Evolutionary conservation across 2,329 filamentous ascomycete genomes (phyloP).

Genomic region (Penicillium corylophilum): DNA sequence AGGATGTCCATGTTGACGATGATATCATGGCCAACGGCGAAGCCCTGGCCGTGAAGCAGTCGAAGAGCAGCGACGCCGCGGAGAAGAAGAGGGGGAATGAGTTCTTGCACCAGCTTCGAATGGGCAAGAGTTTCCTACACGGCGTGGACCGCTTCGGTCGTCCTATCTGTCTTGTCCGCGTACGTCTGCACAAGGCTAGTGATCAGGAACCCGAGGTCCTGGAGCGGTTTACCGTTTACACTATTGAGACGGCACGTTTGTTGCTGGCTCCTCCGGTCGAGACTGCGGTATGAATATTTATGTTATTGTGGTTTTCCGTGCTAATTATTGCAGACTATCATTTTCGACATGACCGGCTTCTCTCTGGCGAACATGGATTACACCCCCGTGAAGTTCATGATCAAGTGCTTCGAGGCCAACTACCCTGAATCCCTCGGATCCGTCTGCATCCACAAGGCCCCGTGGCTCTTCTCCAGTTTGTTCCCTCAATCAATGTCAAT

Average conservation of each 20-base stretch:
- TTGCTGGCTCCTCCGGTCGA: slow-evolving; percentile 77
- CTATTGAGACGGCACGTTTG: slow-evolving; percentile 91
- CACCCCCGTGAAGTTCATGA: slow-evolving; percentile 96
- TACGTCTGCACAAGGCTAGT: slow-evolving; percentile 74
- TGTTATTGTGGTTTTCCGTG: slow-evolving; percentile 3
- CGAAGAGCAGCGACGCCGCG: slow-evolving; percentile 58
- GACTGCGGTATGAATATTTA: slow-evolving; percentile 70
- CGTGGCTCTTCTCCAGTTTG: slow-evolving; percentile 91
- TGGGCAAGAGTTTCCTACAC: slow-evolving; percentile 92
- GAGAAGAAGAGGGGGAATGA: slow-evolving; percentile 70
- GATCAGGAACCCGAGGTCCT: slow-evolving; percentile 80
- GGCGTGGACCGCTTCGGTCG: slow-evolving; percentile 80
- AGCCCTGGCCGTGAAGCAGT: slow-evolving; percentile 60
- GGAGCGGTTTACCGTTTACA: slow-evolving; percentile 87
- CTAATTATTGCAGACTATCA: slow-evolving; percentile 63
- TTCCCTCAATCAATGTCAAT: slow-evolving; percentile 9
- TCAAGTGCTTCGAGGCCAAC: slow-evolving; percentile 98
- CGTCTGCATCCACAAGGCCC: slow-evolving; percentile 91
- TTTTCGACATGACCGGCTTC: slow-evolving; percentile 96
- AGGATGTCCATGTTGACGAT: slow-evolving; percentile 83
- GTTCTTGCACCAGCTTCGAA: slow-evolving; percentile 77
- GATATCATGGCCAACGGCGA: slow-evolving; percentile 82
- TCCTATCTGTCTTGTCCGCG: slow-evolving; percentile 83
- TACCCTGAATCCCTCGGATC: slow-evolving; percentile 90
- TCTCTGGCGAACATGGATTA: slow-evolving; percentile 98